Base-by-base conservation (phyloP, 495 filamentous ascomycete genomes). In the Aspergillus ostianus region DNA sequence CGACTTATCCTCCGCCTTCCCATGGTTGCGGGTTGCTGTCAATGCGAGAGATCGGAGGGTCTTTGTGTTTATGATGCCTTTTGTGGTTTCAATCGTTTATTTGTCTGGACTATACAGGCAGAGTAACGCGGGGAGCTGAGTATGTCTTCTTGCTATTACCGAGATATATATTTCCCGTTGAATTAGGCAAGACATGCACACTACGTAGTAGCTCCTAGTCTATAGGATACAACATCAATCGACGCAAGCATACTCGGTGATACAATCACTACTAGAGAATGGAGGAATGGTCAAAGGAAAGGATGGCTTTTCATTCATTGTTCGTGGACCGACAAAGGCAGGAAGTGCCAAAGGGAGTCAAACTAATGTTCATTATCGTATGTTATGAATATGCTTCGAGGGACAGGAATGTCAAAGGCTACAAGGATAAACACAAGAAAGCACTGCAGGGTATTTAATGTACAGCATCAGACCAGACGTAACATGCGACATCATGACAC, bases 391-490 rank as follows among this genome's bases (percentile, higher is more conserved):
- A 18, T 18, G 30, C 27, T 52, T 12, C 51, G 51, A 63, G 53
- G 61, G 13, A 58, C 49, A 58, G 52, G 57, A 60, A 60, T 47
- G 45, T 23, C 26, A 55, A 51, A 46, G 56, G 17, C 46, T 23
- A 47, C 61, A 64, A 64, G 56, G 18, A 59, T 67, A 32, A 60
- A 61, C 56, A 59, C 54, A 52, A 48, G 54, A 60, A 51, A 47
- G 51, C 56, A 26, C 21, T 55, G 19, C 46, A 56, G 62, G 65
- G 65, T 64, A 68, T 68, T 60, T 64, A 63, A 50, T 63, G 47
- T 48, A 53, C 60, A 41, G 44, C 57, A 63, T 57, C 57, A 55
- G 61, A 57, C 61, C 53, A 67, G 46, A 56, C 60, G 20, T 41
- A 26, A 55, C 23, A 9, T 49, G 44, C 36, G 18, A 45, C 23